A percentile compares a stretch with the other conserved stretches of the same genome.
phyloP scores from a whole-genome alignment of 1,284 basidiomycete species.

The Macrocybe sp. region DNA sequence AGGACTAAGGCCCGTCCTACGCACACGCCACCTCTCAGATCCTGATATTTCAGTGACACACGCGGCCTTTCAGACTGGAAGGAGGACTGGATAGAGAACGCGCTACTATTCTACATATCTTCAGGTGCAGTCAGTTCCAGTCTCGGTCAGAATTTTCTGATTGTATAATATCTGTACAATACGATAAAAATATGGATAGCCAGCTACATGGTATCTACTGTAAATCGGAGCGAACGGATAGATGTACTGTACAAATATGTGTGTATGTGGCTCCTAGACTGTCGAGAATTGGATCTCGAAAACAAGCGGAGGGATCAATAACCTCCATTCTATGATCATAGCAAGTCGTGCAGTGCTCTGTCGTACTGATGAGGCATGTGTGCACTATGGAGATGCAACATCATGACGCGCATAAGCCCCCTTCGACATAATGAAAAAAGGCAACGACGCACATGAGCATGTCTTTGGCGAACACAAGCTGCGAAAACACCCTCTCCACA shows the following conservation, averaged over 20 bases:
- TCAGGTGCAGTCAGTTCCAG: too few species aligned
- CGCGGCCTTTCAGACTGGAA: too few species aligned
- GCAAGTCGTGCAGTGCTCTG: conserved; percentile 57
- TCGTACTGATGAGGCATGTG: conserved; percentile 68
- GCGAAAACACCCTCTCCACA: conserved; percentile 70
- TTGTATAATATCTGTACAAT: too few species aligned
- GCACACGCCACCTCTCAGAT: too few species aligned
- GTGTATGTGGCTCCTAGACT: background rate
- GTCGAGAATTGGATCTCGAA: background rate
- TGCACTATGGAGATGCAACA: conserved; percentile 30
- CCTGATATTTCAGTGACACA: too few species aligned
- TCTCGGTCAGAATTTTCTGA: too few species aligned
- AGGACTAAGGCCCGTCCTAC: conserved; percentile 38
- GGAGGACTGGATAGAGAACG: background rate
- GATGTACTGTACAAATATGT: background rate
- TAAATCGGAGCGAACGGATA: background rate
- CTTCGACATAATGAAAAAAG: background rate
- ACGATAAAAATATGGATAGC: background rate
- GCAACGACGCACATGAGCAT: conserved; percentile 64
- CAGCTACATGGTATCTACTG: background rate
- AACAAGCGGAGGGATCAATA: background rate
- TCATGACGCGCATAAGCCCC: conserved; percentile 1
- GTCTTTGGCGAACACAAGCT: conserved; percentile 75
- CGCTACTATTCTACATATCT: conserved; percentile 1
- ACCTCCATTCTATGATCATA: conserved; percentile 23